Evolutionary conservation across 305 asterid species (phyloP).

Genomic region (Solanum hybrid): DNA sequence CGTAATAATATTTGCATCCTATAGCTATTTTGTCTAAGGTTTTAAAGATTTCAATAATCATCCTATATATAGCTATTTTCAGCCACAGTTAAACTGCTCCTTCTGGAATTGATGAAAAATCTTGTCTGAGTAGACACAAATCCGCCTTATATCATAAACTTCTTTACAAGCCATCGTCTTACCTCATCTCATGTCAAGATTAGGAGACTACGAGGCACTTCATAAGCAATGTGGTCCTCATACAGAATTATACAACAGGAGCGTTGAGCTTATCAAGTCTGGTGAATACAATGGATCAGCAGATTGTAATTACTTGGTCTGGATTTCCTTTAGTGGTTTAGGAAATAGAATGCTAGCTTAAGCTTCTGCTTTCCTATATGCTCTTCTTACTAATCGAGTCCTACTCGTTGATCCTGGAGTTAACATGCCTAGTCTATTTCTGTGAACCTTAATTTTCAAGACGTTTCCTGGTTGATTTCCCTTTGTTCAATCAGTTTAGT

Average conservation of each 20-base stretch:
- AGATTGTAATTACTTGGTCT: conserved; percentile 52
- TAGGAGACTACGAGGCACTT: conserved; percentile 59
- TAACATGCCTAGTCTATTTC: conserved; percentile 57
- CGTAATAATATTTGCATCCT: neutral
- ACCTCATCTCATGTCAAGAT: conserved; percentile 42
- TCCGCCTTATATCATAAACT: conserved; percentile 36
- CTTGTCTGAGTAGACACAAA: conserved; percentile 63
- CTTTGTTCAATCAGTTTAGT: neutral
- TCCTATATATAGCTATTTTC: neutral
- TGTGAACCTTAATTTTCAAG: conserved; percentile 34
- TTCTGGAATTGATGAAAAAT: conserved; percentile 42
- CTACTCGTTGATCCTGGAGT: conserved; percentile 51
- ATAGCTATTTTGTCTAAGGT: neutral
- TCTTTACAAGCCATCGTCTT: conserved; percentile 36
- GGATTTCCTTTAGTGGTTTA: conserved; percentile 61
- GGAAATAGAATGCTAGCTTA: conserved; percentile 61
- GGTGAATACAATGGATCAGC: conserved; percentile 22
- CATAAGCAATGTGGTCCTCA: conserved; percentile 66
- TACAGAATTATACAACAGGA: conserved; percentile 42
- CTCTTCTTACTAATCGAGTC: conserved; percentile 59
- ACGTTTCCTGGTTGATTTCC: conserved; percentile 18
- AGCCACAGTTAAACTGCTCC: conserved; percentile 23
- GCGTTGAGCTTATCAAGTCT: conserved; percentile 34
- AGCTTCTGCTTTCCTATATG: conserved; percentile 69
- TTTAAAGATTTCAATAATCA: neutral